These are phyloP conservation scores for Trematosphaeria pertusa DNA, from an alignment of 2,329 filamentous ascomycete species.

Conservation along the genomic window DNA sequence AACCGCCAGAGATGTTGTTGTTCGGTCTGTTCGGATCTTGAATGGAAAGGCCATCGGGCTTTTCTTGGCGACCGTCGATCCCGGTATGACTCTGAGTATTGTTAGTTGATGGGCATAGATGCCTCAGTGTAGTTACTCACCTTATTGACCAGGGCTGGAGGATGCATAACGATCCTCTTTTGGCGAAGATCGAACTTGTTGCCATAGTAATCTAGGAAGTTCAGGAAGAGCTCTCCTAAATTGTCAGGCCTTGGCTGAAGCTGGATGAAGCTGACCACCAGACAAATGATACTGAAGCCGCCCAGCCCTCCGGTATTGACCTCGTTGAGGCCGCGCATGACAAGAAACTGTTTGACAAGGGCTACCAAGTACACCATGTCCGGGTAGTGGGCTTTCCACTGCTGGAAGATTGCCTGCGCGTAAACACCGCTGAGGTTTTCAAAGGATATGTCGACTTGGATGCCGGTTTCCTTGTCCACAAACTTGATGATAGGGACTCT, in stretches of 20 bases:
- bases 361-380: slow-evolving; percentile 87
- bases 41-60: slow-evolving; percentile 74
- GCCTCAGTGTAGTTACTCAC: slow-evolving; percentile 53
- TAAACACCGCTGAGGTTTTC: slow-evolving; percentile 84
- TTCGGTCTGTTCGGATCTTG: slow-evolving; percentile 85
- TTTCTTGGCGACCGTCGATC: slow-evolving; percentile 41
- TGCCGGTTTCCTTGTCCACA: slow-evolving; percentile 75
- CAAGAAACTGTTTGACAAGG: slow-evolving; percentile 88
- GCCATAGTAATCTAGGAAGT: slow-evolving; percentile 91
- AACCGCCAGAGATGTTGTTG: slow-evolving; percentile 93
- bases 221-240: slow-evolving; percentile 80
- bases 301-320: slow-evolving; percentile 90
- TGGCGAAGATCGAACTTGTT: slow-evolving; percentile 75
- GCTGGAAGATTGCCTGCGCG: slow-evolving; percentile 79
- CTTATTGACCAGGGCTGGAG: slow-evolving; percentile 79
- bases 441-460: slow-evolving; percentile 93
- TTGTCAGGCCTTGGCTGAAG: slow-evolving; percentile 65
- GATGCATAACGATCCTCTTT: slow-evolving; percentile 74
- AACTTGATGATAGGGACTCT: slow-evolving; percentile 95
- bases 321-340: slow-evolving; percentile 90
- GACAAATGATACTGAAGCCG: slow-evolving; percentile 91
- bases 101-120: slow-evolving; percentile 10
- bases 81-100: slow-evolving; percentile 23
- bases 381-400: slow-evolving; percentile 81
- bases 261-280: slow-evolving; percentile 86